A percentile compares a stretch with the other conserved stretches of the same genome.
These are phyloP conservation scores for Epichloe festucae DNA, from an alignment of 2,329 filamentous ascomycete species.

Conservation along the genomic window DNA sequence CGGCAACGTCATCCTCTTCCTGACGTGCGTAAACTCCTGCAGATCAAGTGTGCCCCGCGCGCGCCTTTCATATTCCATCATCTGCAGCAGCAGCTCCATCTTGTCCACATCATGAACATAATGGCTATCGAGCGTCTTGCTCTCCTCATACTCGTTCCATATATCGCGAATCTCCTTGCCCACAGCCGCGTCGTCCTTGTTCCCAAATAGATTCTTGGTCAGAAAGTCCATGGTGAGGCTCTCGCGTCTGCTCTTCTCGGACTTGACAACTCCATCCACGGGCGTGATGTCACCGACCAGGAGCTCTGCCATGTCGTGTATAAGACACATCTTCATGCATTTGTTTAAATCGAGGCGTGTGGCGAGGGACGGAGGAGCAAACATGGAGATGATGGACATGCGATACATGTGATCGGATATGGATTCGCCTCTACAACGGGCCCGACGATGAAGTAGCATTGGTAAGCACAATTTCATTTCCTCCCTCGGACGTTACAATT, in stretches of 20 bases:
- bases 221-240: slow-evolving; percentile 87
- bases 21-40: slow-evolving; percentile 75
- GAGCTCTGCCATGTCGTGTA: slow-evolving; percentile 96
- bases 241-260: slow-evolving; percentile 82
- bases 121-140: slow-evolving; percentile 65
- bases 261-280: slow-evolving; percentile 70
- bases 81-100: slow-evolving; percentile 87
- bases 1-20: slow-evolving; percentile 55
- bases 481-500: no score
- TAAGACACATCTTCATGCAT: slow-evolving; percentile 89
- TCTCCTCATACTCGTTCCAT: slow-evolving; percentile 95
- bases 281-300: slow-evolving; percentile 96
- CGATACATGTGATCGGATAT: slow-evolving; percentile 99
- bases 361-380: slow-evolving; percentile 65
- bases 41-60: slow-evolving; percentile 57
- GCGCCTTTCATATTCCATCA: slow-evolving; percentile 85
- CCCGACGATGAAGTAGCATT: background rate
- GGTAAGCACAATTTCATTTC: background rate
- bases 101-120: slow-evolving; percentile 98
- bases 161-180: slow-evolving; percentile 62
- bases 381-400: slow-evolving; percentile 93
- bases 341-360: slow-evolving; percentile 60
- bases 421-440: slow-evolving; percentile 55
- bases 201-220: slow-evolving; percentile 56
- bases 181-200: slow-evolving; percentile 55